Conservation (phyloP, 192 early-diverging fungal genomes). For the Thoreauomyces humboldtii region DNA sequence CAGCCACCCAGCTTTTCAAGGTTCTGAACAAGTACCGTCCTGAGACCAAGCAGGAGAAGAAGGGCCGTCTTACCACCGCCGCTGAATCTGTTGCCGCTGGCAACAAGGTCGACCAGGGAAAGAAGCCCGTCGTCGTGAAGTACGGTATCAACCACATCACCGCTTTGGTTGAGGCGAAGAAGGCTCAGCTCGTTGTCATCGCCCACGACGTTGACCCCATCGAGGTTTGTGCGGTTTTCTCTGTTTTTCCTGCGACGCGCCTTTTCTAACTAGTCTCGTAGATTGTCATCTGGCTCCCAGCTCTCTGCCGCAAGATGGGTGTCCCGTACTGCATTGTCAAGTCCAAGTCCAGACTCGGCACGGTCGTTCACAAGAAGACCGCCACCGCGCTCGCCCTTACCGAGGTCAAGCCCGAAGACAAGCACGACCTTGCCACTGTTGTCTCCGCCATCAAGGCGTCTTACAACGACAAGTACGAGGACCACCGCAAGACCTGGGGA, state of each 20-base stretch:
- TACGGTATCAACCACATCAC: slow-evolving; percentile 99
- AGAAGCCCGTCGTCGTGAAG: slow-evolving; percentile 97
- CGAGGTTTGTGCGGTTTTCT: slow-evolving; percentile 46
- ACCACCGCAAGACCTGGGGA: slow-evolving; percentile 92
- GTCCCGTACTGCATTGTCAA: slow-evolving; percentile 99
- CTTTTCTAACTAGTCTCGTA: no score
- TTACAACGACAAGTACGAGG: slow-evolving; percentile 94
- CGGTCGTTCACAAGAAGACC: slow-evolving; percentile 99
- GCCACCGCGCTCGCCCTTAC: slow-evolving; percentile 94
- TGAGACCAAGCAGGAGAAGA: slow-evolving; percentile 96
- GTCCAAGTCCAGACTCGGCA: slow-evolving; percentile 97
- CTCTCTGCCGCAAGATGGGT: slow-evolving; percentile 99
- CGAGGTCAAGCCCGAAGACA: slow-evolving; percentile 94
- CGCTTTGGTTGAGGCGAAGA: slow-evolving; percentile 97
- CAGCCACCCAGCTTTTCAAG: slow-evolving; percentile 96
- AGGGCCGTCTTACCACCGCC: slow-evolving; percentile 80
- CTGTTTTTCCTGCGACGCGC: slow-evolving; percentile 29
- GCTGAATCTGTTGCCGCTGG: slow-evolving; percentile 87
- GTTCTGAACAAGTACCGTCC: slow-evolving; percentile 99
- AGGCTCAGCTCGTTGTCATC: slow-evolving; percentile 98
- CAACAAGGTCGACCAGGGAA: slow-evolving; percentile 80
- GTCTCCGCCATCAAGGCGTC: slow-evolving; percentile 91
- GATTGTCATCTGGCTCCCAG: slow-evolving; percentile 97
- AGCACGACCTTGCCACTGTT: slow-evolving; percentile 81
- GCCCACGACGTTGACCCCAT: slow-evolving; percentile 99